Base-by-base conservation (phyloP, 164 flowering plant genomes). In the Cinnamomum chago region DNA sequence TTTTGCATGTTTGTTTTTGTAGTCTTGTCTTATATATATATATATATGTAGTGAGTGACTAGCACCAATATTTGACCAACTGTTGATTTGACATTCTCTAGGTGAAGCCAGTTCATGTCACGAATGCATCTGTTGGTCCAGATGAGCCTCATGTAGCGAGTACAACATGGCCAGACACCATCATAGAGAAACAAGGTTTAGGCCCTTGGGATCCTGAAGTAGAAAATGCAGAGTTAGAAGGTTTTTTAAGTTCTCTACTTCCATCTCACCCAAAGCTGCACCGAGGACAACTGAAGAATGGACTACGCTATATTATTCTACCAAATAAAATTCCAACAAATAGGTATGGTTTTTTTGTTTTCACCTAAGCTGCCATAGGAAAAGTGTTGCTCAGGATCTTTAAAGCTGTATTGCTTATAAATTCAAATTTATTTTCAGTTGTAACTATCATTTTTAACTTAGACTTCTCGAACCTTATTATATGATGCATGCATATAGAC, bases 131-230 rank as follows among this genome's bases (percentile, higher is more conserved):
- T 76, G 86, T 88, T 50, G 99, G 99, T 76, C 99, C 98, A 62
- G 95, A 91, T 84, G 99, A 94, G 88, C 99, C 98, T 68, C 99
- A 94, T 84, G 99, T 95, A 67, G 94, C 98, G 18, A 88, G 92
- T 80, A 90, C 92, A 71, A 70, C 90, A 67, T 90, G 91, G 92
- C 88, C 97, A 7, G 97, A 90, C 79, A 89, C 90, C 68, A 58
- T 87, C 79, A 65, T 86, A 60, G 97, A 92, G 79, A 88, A 89
- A 76, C 92, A 86, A 79, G 86, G 85, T 66, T 62, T 81, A 6
- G 88, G 82, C 76, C 72, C 75, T 11, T 80, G 85, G 75, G 88
- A 85, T 79, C 82, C 81, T 76, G 90, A 90, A 58, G 47, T 81
- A 67, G 86, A 76, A 58, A 79, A 75, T 30, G 30, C 81, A 68